Evolutionary conservation across 129 eudicot genomes (phyloP).

Genomic region (Kitagawia praeruptora): DNA sequence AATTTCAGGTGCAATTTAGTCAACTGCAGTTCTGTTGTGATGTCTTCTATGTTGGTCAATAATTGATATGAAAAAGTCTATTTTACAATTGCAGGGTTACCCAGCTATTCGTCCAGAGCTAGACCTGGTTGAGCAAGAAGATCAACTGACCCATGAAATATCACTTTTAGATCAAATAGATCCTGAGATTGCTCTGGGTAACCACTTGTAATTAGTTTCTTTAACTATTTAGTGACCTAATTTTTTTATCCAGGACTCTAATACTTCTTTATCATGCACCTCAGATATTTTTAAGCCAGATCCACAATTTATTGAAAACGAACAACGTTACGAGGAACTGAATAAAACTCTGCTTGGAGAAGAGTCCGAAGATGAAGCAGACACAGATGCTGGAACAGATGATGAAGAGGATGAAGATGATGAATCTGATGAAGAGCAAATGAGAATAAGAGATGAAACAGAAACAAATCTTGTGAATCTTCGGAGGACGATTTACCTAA

Average conservation of each 20-base stretch:
- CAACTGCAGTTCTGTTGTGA: neutral
- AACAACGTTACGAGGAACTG: constrained; percentile 69
- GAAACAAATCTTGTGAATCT: constrained; percentile 86
- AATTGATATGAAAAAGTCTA: neutral
- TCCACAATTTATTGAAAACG: constrained; percentile 68
- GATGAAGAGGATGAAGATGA: constrained; percentile 53
- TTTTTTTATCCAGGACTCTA: neutral
- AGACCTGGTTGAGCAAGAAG: constrained; percentile 91
- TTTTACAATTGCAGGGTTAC: constrained; percentile 48
- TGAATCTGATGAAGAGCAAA: constrained; percentile 79
- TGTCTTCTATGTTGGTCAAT: neutral
- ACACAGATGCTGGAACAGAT: constrained; percentile 49
- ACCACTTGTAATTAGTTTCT: neutral
- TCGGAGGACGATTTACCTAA: constrained; percentile 79
- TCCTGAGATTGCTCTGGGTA: constrained; percentile 74
- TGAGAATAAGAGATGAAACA: constrained; percentile 84
- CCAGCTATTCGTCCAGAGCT: constrained; percentile 93
- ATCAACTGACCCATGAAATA: constrained; percentile 83
- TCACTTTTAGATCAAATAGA: constrained; percentile 73
- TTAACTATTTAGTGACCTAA: neutral
- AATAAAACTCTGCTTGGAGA: constrained; percentile 89
- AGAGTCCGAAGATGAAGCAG: constrained; percentile 77
- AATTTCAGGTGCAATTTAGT: constrained; percentile 62
- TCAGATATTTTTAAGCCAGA: constrained; percentile 84
- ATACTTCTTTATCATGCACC: constrained; percentile 3